phyloP scores from a whole-genome alignment of 225 moss, liverwort and hornwort genomes.

The Neckera pumila region DNA sequence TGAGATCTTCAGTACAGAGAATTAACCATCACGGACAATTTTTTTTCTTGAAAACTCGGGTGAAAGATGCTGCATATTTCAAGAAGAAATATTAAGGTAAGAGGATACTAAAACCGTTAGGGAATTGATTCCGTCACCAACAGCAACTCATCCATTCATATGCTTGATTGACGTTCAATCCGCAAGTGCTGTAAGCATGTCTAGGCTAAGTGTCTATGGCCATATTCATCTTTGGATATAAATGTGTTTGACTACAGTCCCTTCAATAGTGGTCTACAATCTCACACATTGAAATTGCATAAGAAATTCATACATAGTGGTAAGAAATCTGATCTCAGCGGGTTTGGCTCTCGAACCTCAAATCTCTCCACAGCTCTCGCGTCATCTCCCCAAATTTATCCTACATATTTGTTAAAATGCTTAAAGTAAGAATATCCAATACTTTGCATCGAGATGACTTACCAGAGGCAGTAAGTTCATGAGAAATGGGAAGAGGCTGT shows the following conservation, averaged over 20 bases:
- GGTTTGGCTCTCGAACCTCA: background rate
- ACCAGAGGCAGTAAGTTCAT: constrained; percentile 72
- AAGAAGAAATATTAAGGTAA: background rate
- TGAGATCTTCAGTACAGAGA: background rate
- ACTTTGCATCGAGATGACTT: background rate
- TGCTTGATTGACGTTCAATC: background rate
- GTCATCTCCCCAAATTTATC: background rate
- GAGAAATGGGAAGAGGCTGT: constrained; percentile 80
- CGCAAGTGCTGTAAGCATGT: background rate
- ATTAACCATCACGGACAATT: background rate
- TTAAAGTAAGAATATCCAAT: background rate
- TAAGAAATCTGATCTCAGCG: background rate
- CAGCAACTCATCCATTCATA: background rate
- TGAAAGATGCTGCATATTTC: background rate
- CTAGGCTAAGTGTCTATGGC: background rate
- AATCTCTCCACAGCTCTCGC: background rate
- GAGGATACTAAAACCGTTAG: background rate
- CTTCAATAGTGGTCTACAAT: background rate
- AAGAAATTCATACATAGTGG: background rate
- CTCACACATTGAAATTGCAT: background rate
- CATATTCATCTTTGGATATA: background rate
- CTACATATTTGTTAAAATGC: background rate
- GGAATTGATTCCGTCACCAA: background rate
- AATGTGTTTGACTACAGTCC: background rate
- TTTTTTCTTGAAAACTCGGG: background rate